Base-by-base conservation (phyloP, 805 yeast genomes). In the Wickerhamiella spandovensis region DNA sequence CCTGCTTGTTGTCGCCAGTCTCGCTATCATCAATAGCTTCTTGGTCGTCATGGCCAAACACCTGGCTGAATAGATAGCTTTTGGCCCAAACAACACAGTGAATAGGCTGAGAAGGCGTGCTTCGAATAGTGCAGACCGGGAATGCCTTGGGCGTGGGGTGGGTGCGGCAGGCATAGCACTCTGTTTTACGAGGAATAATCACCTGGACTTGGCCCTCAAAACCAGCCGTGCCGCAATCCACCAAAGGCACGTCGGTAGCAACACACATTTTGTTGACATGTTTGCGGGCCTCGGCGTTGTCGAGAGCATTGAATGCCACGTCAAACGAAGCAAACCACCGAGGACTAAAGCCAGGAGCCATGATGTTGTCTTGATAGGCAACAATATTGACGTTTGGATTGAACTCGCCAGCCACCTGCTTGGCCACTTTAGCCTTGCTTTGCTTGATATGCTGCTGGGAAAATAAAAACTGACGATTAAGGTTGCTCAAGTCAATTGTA, bases 71-170 rank as follows among this genome's bases (percentile, higher is more conserved):
- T 48, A 92, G 67, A 61, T 86, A 94, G 58, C 84, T 86, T 63
- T 92, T 92, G 8, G 97, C 95, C 99, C 99, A 92, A 1, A 94
- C 95, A 23, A 92, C 82, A 64, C 96, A 88, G 62, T 92, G 99
- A 5, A 92, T 82, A 0, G 97, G 97, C 61, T 84, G 88, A 0
- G 95, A 85, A 0, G 99, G 99, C 0, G 98, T 92, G 5, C 96
- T 86, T 55, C 99, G 73, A 52, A 92, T 92, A 0, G 98, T 92
- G 64, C 99, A 92, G 1, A 92, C 96, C 0, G 99, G 97, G 64
- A 79, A 92, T 0, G 92, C 75, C 61, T 84, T 88, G 5, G 97
- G 95, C 0, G 94, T 81, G 37, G 80, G 92, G 60, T 90, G 87
- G 5, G 82, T 78, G 23, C 80, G 78, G 66, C 99, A 92, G 54